Evolutionary conservation across 768 basidiomycete species (phyloP).

Genomic region (Tephrocybe rancida): DNA sequence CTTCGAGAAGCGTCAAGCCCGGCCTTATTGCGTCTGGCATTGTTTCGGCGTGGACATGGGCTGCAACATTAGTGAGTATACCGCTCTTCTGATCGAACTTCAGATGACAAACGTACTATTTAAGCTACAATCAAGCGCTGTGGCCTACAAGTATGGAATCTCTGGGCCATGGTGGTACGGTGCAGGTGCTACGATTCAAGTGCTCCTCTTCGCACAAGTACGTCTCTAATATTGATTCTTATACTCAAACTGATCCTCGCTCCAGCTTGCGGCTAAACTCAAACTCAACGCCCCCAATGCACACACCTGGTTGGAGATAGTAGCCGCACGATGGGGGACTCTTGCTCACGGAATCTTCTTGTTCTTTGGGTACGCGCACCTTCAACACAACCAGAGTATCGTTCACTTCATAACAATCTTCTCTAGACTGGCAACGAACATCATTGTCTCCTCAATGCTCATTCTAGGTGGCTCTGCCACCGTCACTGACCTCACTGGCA

Average conservation of each 20-base stretch:
- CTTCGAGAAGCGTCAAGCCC: constrained; percentile 84
- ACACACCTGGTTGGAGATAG: constrained; percentile 89
- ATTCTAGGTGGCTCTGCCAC: constrained; percentile 85
- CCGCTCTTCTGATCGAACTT: neutral
- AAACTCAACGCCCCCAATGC: constrained; percentile 90
- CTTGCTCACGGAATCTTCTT: constrained; percentile 83
- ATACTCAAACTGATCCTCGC: neutral
- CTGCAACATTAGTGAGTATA: constrained; percentile 63
- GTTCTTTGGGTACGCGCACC: constrained; percentile 69
- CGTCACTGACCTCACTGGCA: constrained; percentile 85
- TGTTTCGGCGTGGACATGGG: constrained; percentile 93
- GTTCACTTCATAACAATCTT: neutral
- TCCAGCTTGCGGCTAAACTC: constrained; percentile 85
- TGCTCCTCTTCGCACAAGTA: constrained; percentile 87
- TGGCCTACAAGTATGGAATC: constrained; percentile 85
- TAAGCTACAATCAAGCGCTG: constrained; percentile 76
- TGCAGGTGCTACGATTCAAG: constrained; percentile 85
- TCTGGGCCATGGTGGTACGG: constrained; percentile 93
- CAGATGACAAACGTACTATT: constrained; percentile 1
- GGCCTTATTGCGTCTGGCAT: constrained; percentile 93
- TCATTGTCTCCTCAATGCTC: constrained; percentile 89
- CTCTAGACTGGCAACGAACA: constrained; percentile 77
- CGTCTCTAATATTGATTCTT: constrained; percentile 6
- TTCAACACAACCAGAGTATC: neutral
- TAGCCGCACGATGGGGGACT: constrained; percentile 78